Conservation (phyloP, 1,284 basidiomycete genomes). For the Leccinum solheimii region DNA sequence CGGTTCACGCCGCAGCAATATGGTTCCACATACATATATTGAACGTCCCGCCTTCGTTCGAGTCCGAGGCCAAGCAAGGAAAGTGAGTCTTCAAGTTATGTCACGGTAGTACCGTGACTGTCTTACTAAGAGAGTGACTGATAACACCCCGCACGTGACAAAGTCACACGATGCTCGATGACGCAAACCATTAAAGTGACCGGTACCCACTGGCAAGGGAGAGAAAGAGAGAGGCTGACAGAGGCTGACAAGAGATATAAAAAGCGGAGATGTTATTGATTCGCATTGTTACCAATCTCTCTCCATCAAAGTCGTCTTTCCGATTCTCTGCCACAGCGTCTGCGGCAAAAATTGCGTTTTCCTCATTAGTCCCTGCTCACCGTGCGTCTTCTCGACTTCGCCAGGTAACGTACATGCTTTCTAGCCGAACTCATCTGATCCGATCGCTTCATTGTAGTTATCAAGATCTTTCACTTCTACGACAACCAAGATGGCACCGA, state of each 20-base stretch:
- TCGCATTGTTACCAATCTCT: conserved; percentile 1
- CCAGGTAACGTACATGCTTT: background rate
- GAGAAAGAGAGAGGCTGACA: background rate
- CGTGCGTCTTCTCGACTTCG: background rate
- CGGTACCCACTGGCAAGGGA: background rate
- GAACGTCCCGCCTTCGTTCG: too few species aligned
- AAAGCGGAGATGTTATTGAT: conserved; percentile 19
- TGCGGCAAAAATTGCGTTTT: conserved; percentile 15
- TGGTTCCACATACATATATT: background rate
- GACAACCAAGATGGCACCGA: conserved; percentile 62
- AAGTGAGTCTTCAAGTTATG: background rate
- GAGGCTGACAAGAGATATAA: conserved; percentile 26
- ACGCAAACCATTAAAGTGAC: background rate
- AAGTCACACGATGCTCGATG: conserved; percentile 13
- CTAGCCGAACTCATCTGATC: conserved; percentile 14
- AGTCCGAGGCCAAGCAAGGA: background rate
- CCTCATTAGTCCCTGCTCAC: conserved; percentile 4
- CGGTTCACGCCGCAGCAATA: background rate
- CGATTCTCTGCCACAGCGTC: conserved; percentile 9
- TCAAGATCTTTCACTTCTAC: conserved; percentile 47
- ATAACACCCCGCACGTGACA: conserved; percentile 13
- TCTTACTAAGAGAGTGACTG: background rate
- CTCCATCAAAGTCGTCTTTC: conserved; percentile 8
- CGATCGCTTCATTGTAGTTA: conserved; percentile 40
- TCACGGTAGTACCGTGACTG: too few species aligned